A percentile compares a stretch with the other conserved stretches of the same genome.
Conservation (phyloP, 352 stramenopile species). For the Globisporangium spinosum region DNA sequence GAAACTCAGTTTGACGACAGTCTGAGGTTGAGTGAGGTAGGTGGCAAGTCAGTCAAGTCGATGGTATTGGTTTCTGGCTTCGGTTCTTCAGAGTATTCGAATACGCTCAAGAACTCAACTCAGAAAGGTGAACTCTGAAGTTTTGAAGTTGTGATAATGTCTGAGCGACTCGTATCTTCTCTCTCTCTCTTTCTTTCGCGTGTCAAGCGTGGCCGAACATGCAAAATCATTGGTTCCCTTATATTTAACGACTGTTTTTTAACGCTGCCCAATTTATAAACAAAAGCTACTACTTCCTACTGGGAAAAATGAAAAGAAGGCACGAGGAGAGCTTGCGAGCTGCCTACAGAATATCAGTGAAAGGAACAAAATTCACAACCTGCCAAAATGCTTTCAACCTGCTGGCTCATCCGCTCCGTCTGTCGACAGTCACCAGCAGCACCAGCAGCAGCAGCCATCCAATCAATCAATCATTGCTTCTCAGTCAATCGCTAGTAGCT, state of each 20-base stretch:
- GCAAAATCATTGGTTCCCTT: background rate
- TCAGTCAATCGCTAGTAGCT: background rate
- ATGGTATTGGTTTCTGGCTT: too few species aligned
- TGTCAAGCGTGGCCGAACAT: background rate
- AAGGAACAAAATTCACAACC: too few species aligned
- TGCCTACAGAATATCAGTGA: too few species aligned
- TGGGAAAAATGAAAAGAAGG: background rate
- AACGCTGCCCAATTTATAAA: background rate
- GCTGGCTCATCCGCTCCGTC: background rate
- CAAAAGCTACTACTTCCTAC: background rate
- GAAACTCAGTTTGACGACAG: too few species aligned
- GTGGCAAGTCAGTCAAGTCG: too few species aligned
- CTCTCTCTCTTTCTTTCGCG: background rate
- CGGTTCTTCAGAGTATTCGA: too few species aligned
- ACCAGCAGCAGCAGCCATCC: background rate
- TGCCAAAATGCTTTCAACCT: background rate
- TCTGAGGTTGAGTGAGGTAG: too few species aligned
- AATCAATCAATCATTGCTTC: background rate
- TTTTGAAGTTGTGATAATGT: too few species aligned
- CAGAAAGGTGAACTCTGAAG: too few species aligned
- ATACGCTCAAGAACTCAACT: too few species aligned
- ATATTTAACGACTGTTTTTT: constrained; percentile 2
- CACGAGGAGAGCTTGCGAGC: background rate
- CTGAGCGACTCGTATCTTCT: too few species aligned
- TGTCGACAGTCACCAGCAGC: background rate